These are phyloP conservation scores for Cyphellophora europaea DNA, from an alignment of 2,329 filamentous ascomycete species.

Conservation along the genomic window DNA sequence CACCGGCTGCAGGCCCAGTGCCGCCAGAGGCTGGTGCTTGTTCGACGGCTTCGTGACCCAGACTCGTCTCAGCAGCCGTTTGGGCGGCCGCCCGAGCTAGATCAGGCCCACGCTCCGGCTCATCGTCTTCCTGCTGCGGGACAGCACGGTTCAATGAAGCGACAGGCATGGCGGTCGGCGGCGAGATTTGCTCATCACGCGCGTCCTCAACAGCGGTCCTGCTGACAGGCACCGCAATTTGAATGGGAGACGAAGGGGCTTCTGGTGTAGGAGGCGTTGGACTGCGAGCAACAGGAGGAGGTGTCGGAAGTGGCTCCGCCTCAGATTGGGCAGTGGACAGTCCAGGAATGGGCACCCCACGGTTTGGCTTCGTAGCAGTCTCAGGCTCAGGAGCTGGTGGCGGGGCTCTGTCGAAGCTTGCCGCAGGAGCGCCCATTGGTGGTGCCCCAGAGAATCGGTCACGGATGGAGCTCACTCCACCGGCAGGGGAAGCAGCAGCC, in stretches of 20 bases:
- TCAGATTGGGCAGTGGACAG: conserved; percentile 50
- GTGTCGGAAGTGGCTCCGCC: conserved; percentile 33
- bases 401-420: conserved; percentile 28
- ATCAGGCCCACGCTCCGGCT: conserved; percentile 54
- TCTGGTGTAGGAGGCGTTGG: conserved; percentile 40
- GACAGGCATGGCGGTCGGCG: conserved; percentile 46
- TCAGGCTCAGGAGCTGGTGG: conserved; percentile 54
- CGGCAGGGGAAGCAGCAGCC: conserved; percentile 46
- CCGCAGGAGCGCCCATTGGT: conserved; percentile 50
- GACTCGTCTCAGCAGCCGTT: conserved; percentile 42
- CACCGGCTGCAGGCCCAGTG: conserved; percentile 22
- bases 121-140: conserved; percentile 52
- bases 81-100: conserved; percentile 50
- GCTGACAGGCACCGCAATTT: conserved; percentile 74
- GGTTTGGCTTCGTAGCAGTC: conserved; percentile 57
- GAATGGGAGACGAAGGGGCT: conserved; percentile 63
- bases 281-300: conserved; percentile 34
- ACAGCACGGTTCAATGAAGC: conserved; percentile 47
- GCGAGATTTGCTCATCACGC: conserved; percentile 31
- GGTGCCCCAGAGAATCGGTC: conserved; percentile 74
- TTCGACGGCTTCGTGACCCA: conserved; percentile 35
- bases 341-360: conserved; percentile 70
- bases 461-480: conserved; percentile 63
- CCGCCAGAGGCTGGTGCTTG: conserved; percentile 25
- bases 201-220: conserved; percentile 36